Base-by-base conservation (phyloP, 768 basidiomycete species). In the Suillus lakei region DNA sequence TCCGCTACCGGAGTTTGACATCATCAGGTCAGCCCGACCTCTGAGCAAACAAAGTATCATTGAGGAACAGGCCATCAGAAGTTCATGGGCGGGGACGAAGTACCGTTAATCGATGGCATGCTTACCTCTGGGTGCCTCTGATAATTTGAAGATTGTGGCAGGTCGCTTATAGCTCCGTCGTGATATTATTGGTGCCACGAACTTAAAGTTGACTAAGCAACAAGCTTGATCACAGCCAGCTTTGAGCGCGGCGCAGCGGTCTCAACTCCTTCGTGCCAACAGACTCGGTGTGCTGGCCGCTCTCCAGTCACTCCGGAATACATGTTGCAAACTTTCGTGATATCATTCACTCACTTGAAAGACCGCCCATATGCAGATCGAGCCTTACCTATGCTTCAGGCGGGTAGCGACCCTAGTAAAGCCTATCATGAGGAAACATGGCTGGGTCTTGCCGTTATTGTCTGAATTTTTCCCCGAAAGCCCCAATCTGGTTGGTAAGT, bases 381-480 rank as follows among this genome's bases (percentile, higher is more conserved):
- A 44, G 93, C 94, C 21, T 81, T 93, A 50, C 74, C 81, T 18
- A 80, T 92, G 73, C 82, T 96, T 43, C 85, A 91, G 69, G 69
- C 84, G 84, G 67, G 82, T 93, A 36, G 89, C 91, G 0, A 88
- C 89, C 2, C 83, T 93, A 58, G 94, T 97, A 59, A 96, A 96
- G 76, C 96, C 96, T 8, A 95, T 98, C 68, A 98, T 98, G 96
- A 82, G 89, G 64, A 93, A 90, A 69, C 90, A 90, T 69, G 79
- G 79, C 5, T 98, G 96, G 96, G 82, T 84, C 32, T 81, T 95
- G 32, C 91, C 92, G 32, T 83, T 87, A 1, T 85, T 94, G n/a
- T 80, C 88, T n/a, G 93, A 97, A 76, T 95, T 96, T 83, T 94
- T 92, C 70, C 95, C 95, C 5, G 86, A 88, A 12, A 86, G 85